phyloP scores from a whole-genome alignment of 2,329 filamentous ascomycete species.

The Talaromyces sp. region DNA sequence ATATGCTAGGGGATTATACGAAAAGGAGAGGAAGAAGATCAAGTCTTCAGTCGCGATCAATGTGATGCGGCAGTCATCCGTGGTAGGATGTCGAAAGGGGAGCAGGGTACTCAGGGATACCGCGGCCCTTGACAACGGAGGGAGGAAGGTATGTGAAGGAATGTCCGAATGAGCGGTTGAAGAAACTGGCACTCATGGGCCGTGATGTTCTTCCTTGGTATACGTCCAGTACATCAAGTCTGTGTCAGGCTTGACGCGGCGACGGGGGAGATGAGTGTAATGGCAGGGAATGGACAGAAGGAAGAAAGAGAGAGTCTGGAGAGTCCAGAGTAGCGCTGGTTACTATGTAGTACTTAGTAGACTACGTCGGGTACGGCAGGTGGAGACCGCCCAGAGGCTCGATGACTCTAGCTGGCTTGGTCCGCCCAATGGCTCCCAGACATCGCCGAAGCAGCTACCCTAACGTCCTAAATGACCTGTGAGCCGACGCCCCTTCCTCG shows the following conservation, averaged over 20 bases:
- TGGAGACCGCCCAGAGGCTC: constrained; percentile 1
- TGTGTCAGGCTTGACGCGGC: not conserved
- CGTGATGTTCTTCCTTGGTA: not conserved
- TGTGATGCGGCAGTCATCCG: constrained; percentile 10
- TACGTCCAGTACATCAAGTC: not conserved
- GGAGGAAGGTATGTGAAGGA: not conserved
- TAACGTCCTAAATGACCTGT: not conserved
- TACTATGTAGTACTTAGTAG: not conserved
- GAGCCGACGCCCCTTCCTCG: not conserved
- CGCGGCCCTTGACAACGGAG: not conserved
- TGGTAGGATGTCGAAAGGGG: not conserved
- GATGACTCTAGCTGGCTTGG: not conserved
- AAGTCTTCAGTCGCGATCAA: not conserved
- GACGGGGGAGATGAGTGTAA: not conserved
- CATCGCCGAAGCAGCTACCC: not conserved
- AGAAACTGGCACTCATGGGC: not conserved
- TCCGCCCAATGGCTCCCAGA: not conserved
- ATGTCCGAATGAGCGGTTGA: constrained; percentile 1
- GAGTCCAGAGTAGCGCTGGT: not conserved
- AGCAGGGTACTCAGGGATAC: not conserved
- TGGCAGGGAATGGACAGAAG: not conserved
- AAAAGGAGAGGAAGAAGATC: constrained; percentile 12
- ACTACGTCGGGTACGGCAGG: not conserved
- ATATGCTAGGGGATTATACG: not conserved
- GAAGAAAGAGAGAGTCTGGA: not conserved